phyloP scores from a whole-genome alignment of 2,329 filamentous ascomycete genomes.

The Emydomyces testavorans region DNA sequence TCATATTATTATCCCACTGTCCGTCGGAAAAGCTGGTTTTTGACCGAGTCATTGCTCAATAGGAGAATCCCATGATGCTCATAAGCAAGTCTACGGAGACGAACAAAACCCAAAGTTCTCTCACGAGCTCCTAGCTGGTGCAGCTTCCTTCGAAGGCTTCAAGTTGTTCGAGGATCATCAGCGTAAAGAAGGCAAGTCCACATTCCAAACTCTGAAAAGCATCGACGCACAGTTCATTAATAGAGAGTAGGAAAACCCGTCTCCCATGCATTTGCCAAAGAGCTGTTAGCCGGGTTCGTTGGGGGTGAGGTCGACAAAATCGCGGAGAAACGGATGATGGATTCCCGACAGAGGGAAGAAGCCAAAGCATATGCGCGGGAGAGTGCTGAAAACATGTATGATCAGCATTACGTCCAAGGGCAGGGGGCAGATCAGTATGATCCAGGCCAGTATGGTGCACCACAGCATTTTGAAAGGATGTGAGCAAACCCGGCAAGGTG shows the following conservation, averaged over 20 bases:
- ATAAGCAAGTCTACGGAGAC: conserved; percentile 42
- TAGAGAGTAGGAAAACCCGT: conserved; percentile 49
- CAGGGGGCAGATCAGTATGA: conserved; percentile 8
- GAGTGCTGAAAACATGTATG: conserved; percentile 35
- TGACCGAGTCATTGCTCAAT: background rate
- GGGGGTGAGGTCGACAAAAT: conserved; percentile 67
- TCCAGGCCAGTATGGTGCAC: conserved; percentile 5
- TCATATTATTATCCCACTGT: background rate
- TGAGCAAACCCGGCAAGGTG: too few relatives aligned
- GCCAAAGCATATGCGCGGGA: conserved; percentile 49
- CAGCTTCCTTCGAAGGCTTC: conserved; percentile 66
- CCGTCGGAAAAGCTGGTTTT: background rate
- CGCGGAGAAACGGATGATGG: conserved; percentile 54
- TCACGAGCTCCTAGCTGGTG: conserved; percentile 66
- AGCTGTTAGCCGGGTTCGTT: conserved; percentile 62
- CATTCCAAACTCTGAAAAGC: background rate
- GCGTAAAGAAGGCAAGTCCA: conserved; percentile 48
- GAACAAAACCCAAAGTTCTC: conserved; percentile 50
- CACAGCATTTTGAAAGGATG: background rate
- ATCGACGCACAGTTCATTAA: background rate
- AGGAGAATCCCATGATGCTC: conserved; percentile 24
- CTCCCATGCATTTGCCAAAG: conserved; percentile 62
- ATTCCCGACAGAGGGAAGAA: conserved; percentile 48
- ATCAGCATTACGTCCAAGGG: conserved; percentile 10
- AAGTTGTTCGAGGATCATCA: conserved; percentile 68